These are phyloP conservation scores for Trametes pubescens DNA, from an alignment of 1,284 basidiomycete genomes.

Conservation along the genomic window DNA sequence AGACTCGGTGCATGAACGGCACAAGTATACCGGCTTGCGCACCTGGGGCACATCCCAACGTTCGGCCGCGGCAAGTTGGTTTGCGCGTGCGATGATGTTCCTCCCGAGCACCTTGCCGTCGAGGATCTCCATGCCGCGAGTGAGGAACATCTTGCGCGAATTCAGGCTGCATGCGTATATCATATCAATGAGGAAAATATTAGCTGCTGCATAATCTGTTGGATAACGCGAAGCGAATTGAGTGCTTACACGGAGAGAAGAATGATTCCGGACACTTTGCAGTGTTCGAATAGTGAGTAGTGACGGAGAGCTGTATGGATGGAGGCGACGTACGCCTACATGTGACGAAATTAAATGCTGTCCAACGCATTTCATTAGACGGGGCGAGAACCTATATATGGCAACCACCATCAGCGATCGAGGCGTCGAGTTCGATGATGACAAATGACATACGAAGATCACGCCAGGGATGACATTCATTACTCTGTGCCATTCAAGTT, in stretches of 20 bases:
- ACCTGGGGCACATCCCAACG: neutral
- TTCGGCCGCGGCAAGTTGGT: neutral
- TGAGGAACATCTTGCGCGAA: slow-evolving; percentile 1
- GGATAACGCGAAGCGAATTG: neutral
- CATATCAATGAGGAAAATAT: too few species aligned
- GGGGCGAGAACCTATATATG: neutral
- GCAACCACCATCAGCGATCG: neutral
- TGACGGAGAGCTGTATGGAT: neutral
- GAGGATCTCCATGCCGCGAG: slow-evolving; percentile 6
- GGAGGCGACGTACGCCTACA: neutral
- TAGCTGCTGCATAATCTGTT: neutral
- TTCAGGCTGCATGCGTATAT: slow-evolving; percentile 1
- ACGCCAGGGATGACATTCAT: neutral
- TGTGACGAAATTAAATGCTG: neutral
- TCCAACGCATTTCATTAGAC: neutral
- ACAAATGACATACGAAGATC: neutral
- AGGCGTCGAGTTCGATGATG: neutral
- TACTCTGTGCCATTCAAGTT: neutral
- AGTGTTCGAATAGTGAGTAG: neutral
- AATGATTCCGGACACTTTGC: neutral
- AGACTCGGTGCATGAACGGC: neutral
- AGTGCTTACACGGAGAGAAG: neutral
- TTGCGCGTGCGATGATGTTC: neutral
- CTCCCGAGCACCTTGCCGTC: neutral
- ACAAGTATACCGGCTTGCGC: neutral